phyloP scores from a whole-genome alignment of 2,329 filamentous ascomycete species.

The Juglanconis oblonga region DNA sequence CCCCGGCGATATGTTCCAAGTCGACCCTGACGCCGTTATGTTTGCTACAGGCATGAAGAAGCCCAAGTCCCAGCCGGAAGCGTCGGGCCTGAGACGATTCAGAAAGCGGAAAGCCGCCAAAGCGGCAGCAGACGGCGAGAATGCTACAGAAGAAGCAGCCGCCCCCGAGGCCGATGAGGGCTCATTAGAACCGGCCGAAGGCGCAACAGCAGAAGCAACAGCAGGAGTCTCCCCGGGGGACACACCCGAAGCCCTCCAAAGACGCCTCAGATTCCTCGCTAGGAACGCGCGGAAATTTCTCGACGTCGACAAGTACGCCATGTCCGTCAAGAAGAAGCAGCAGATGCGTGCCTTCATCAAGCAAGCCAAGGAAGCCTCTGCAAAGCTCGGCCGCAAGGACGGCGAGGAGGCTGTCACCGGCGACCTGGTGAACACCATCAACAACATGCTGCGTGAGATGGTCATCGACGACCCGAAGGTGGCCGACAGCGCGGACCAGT shows the following conservation, averaged over 20 bases:
- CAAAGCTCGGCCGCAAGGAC: slow-evolving; percentile 39
- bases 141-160: slow-evolving; percentile 21
- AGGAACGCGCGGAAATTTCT: slow-evolving; percentile 36
- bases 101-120: slow-evolving; percentile 19
- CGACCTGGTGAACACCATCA: slow-evolving; percentile 53
- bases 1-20: slow-evolving; percentile 97
- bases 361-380: slow-evolving; percentile 61
- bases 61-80: slow-evolving; percentile 22
- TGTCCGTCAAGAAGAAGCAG: slow-evolving; percentile 72
- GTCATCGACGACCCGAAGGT: slow-evolving; percentile 32
- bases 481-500: slow-evolving; percentile 10
- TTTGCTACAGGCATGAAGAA: slow-evolving; percentile 80
- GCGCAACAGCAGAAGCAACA: slow-evolving; percentile 21
- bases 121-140: slow-evolving; percentile 28
- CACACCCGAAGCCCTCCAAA: slow-evolving; percentile 33
- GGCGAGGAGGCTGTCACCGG: slow-evolving; percentile 34
- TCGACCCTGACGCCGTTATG: slow-evolving; percentile 84
- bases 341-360: slow-evolving; percentile 70
- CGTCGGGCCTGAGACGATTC: not conserved
- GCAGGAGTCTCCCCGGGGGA: slow-evolving; percentile 23
- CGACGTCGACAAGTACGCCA: slow-evolving; percentile 26
- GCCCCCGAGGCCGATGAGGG: slow-evolving; percentile 6
- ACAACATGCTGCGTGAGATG: slow-evolving; percentile 45
- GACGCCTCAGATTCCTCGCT: slow-evolving; percentile 48
- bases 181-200: slow-evolving; percentile 9